Conservation (phyloP, 129 eudicot genomes). For the Dittrichia graveolens region DNA sequence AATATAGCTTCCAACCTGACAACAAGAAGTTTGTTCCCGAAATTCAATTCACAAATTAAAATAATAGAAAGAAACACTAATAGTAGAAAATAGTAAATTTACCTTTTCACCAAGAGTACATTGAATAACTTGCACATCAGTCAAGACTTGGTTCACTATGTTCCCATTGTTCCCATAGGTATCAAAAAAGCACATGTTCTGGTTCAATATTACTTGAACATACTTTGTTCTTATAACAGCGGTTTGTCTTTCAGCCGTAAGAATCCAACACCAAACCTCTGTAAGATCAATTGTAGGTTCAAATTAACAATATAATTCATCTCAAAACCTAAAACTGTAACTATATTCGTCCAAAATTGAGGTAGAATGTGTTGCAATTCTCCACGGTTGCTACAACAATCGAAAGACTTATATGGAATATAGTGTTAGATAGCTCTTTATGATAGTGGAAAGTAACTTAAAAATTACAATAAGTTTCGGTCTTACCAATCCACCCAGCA, state of each 20-base stretch:
- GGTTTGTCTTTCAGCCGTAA: slow-evolving; percentile 67
- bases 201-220: slow-evolving; percentile 55
- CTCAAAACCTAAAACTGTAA: background rate
- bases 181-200: slow-evolving; percentile 69
- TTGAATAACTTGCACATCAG: slow-evolving; percentile 63
- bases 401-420: background rate
- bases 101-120: slow-evolving; percentile 67
- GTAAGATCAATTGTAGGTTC: slow-evolving; percentile 14
- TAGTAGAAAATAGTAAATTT: background rate
- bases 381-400: background rate
- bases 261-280: slow-evolving; percentile 74
- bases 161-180: slow-evolving; percentile 59
- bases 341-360: background rate
- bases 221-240: slow-evolving; percentile 58
- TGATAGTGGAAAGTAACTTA: background rate
- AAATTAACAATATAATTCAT: background rate
- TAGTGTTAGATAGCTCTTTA: background rate
- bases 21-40: background rate
- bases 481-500: slow-evolving; percentile 72
- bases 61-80: slow-evolving; percentile 9
- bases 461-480: slow-evolving; percentile 3
- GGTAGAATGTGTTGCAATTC: background rate
- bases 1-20: slow-evolving; percentile 61
- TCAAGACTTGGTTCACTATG: slow-evolving; percentile 53
- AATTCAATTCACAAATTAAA: slow-evolving; percentile 19